These are phyloP conservation scores for Mucor racemosus DNA, from an alignment of 371 early-diverging fungal genomes.

Conservation along the genomic window DNA sequence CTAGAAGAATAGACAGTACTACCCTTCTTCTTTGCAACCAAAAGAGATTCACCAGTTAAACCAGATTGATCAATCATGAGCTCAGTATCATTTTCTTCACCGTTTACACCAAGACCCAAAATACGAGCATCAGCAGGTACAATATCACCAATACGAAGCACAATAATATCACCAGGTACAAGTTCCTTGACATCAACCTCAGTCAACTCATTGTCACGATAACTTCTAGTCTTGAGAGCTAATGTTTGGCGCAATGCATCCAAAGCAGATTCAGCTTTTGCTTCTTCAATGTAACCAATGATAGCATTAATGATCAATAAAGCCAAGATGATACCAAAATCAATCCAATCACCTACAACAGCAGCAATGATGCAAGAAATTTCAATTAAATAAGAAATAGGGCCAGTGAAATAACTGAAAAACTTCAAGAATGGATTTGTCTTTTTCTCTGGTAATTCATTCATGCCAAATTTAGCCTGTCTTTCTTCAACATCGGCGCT, in stretches of 20 bases:
- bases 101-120: slow-evolving; percentile 83
- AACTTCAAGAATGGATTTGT: slow-evolving; percentile 85
- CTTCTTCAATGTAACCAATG: slow-evolving; percentile 90
- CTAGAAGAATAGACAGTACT: slow-evolving; percentile 85
- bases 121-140: slow-evolving; percentile 90
- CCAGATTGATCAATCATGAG: slow-evolving; percentile 93
- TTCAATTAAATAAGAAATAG: slow-evolving; percentile 90
- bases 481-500: slow-evolving; percentile 62
- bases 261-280: slow-evolving; percentile 88
- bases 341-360: slow-evolving; percentile 78
- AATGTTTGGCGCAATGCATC: slow-evolving; percentile 89
- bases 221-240: slow-evolving; percentile 78
- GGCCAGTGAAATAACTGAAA: slow-evolving; percentile 86
- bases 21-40: slow-evolving; percentile 81
- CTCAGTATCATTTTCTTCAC: slow-evolving; percentile 72
- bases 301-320: slow-evolving; percentile 85
- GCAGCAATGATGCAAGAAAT: slow-evolving; percentile 76
- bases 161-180: slow-evolving; percentile 89
- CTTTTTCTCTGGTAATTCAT: slow-evolving; percentile 80
- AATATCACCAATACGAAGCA: slow-evolving; percentile 90
- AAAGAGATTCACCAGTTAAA: slow-evolving; percentile 92
- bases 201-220: slow-evolving; percentile 74
- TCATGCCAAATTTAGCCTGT: slow-evolving; percentile 63
- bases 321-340: slow-evolving; percentile 85
- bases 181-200: slow-evolving; percentile 82